Evolutionary conservation across 1,284 basidiomycete genomes (phyloP), one percentile per base, ranked within the genome.

Genomic region (Gomphus sp.): DNA sequence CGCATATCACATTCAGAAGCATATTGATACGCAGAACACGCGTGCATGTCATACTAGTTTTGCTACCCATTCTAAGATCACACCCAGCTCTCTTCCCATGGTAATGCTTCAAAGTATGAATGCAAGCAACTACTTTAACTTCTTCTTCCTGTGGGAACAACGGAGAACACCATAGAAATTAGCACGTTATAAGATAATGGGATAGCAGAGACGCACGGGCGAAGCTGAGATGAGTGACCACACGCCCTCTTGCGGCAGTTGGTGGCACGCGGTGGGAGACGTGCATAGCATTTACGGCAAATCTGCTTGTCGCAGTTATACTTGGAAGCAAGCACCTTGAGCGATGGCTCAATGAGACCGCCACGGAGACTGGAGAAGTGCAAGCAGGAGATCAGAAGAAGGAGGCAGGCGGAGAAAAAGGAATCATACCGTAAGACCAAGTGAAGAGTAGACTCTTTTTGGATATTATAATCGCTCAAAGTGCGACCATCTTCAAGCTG

Each of bases 281-380:
- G 96, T 58, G 96, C 96, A 77, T 99, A 99, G 82, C 97, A 98
- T 78, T 98, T 98, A 76, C 96, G 94, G 86, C 96, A 99, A 71
- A 98, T 97, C 73, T 94, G 90, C 81, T 95, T 94, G 76, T 94
- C 92, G 74, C 92, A 94, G 77, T 98, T 98, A 84, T 95, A 95
- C 77, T 96, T 97, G 72, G 86, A 81, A 62, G 96, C 96, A 64
- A 98, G 85, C 58, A 94, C 93, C 79, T 98, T 98, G 71, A 99
- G 80, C 67, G 96, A 98, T 65, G 96, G 96, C 80, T 99, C 96
- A 68, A 99, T 99, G 80, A 99, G 93, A 65, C 96, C 96, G 68
- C 96, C 94, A 77, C 94, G 92, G 68, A 98, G 91, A 80, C 90
- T 91, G 64, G n/a, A 60, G 18, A 54, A 31, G 22, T 22, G 11